These are phyloP conservation scores for Desmodesmus armatus DNA, from an alignment of 139 green algal species.

Conservation along the genomic window DNA sequence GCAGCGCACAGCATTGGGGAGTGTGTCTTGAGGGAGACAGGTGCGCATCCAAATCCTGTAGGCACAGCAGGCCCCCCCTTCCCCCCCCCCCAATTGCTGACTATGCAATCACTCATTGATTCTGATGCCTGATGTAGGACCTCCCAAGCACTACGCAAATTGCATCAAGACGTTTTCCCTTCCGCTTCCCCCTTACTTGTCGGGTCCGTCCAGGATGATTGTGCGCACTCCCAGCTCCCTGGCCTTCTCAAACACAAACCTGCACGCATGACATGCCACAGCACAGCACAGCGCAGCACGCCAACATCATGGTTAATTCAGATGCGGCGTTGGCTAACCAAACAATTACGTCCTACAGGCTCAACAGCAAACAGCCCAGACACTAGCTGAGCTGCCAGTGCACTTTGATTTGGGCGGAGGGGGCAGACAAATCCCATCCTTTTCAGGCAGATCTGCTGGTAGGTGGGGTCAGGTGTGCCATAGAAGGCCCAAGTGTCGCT, in stretches of 20 bases:
- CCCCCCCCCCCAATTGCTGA: not conserved
- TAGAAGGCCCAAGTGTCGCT: too few species aligned
- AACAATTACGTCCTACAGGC: not conserved
- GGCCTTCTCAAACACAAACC: slow-evolving; percentile 92
- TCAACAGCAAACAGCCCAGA: not conserved
- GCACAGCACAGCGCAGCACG: too few species aligned
- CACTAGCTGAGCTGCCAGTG: not conserved
- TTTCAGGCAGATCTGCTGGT: too few species aligned
- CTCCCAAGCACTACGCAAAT: too few species aligned
- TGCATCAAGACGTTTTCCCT: too few species aligned
- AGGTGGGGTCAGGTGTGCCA: too few species aligned
- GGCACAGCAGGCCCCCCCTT: not conserved
- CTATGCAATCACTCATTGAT: too few species aligned
- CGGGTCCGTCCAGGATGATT: slow-evolving; percentile 89
- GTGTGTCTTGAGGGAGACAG: not conserved
- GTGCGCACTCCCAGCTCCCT: slow-evolving; percentile 83
- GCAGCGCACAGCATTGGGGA: not conserved
- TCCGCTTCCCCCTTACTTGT: too few species aligned
- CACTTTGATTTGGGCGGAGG: too few species aligned
- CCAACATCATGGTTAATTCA: not conserved
- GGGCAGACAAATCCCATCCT: too few species aligned
- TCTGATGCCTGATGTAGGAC: too few species aligned
- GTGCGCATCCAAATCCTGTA: not conserved
- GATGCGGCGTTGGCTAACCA: not conserved
- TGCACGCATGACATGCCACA: not conserved